Evolutionary conservation across 2,329 filamentous ascomycete genomes (phyloP).

Genomic region (Tricladium varicosporioides): DNA sequence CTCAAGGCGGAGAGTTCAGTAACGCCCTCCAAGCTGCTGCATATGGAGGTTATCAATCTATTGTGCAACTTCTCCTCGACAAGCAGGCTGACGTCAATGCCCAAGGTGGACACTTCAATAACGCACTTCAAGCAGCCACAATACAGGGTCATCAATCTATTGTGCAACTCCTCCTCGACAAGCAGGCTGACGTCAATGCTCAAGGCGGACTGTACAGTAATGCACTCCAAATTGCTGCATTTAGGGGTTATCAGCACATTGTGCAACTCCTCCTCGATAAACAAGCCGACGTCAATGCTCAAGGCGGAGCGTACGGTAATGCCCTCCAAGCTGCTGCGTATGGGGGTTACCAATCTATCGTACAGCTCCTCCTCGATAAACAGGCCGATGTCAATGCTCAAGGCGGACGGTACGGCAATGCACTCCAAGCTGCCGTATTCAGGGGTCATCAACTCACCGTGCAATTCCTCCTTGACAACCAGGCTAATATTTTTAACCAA

Average conservation of each 20-base stretch:
- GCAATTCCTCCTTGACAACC: constrained; percentile 12
- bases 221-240: constrained; percentile 19
- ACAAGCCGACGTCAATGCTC: constrained; percentile 18
- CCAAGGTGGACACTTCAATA: constrained; percentile 8
- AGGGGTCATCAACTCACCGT: constrained; percentile 9
- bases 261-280: constrained; percentile 16
- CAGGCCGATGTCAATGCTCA: too few species aligned
- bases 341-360: too few species aligned
- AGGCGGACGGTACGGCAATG: too few species aligned
- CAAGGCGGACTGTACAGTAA: constrained; percentile 21
- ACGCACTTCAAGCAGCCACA: constrained; percentile 15
- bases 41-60: too few species aligned
- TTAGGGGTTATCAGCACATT: too few species aligned
- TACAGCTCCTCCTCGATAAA: too few species aligned
- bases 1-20: background rate
- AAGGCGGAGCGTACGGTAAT: constrained; percentile 15
- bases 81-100: constrained; percentile 15
- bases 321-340: constrained; percentile 6
- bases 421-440: constrained; percentile 12
- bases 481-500: constrained; percentile 8
- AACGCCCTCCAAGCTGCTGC: background rate
- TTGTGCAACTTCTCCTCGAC: too few species aligned
- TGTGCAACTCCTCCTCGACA: constrained; percentile 16
- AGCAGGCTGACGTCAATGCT: constrained; percentile 25
- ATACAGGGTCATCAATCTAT: constrained; percentile 2